Base-by-base conservation (phyloP, 345 rosid species). In the Eucalyptus regnans region DNA sequence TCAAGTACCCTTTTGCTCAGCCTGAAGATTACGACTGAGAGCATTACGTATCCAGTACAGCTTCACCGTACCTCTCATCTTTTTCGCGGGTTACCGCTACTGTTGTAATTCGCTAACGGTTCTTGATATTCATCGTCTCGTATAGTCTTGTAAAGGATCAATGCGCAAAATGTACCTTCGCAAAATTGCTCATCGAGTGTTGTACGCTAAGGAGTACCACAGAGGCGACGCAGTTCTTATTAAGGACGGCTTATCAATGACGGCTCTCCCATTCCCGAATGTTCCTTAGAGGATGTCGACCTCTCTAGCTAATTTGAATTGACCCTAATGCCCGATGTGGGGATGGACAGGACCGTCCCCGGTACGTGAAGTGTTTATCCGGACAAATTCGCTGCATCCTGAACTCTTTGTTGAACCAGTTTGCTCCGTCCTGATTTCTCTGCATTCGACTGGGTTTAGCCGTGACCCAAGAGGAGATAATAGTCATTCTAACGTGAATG, bases 1-100 rank as follows among this genome's bases (percentile, higher is more conserved):
- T 89, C 88, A 95, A 95, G 89, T 96, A 89, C 89, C 99, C 99
- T 17, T 97, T 88, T 48, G 99, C 99, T 13, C 66, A 93, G 62
- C 98, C 96, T 31, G 99, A 97, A 88, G 99, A 96, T 88, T 96
- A 97, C 54, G 86, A 89, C 5, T 87, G 85, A 87, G 48, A 76
- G 27, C 43, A 20, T 37, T 76, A 37, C 83, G 43, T 18, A 0
- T 9, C 83, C 46, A 37, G 54, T 20, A 16, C 44, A 37, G 56
- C 87, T 56, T 50, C 56, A 13, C 56, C 31, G 54, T 8, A 25
- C 33, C 37, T 48, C 86, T 44, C 31, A 84, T 84, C 86, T 84
- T 84, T 52, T 46, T 84, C 16, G 52, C 29, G 22, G 33, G 54
- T 29, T 84, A 12, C 86, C 9, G 29, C 51, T 84, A 23, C 86